Conservation (phyloP, 2,329 filamentous ascomycete genomes). For the Calonectria pseudoturangicola region DNA sequence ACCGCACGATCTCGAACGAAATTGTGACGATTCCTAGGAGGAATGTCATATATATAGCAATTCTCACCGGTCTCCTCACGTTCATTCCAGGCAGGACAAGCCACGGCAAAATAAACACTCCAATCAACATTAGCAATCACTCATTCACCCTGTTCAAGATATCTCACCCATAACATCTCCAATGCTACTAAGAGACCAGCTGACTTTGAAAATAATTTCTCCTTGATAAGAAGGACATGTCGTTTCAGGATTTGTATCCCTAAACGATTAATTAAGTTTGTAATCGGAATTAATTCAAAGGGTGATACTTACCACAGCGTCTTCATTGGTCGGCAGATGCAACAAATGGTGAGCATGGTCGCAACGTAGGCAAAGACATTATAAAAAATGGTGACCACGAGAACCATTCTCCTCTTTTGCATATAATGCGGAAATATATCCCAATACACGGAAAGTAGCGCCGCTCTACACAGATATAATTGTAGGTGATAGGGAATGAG, state of each 20-base stretch:
- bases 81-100: neutral
- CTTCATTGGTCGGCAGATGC: neutral
- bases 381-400: neutral
- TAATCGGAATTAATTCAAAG: too few species aligned
- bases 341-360: neutral
- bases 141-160: too few species aligned
- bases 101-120: neutral
- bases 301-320: neutral
- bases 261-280: neutral
- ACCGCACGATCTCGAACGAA: neutral
- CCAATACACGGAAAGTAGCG: neutral
- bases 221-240: neutral
- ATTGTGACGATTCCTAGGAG: neutral
- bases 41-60: neutral
- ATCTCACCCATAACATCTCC: neutral
- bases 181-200: slow-evolving; percentile 11
- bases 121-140: neutral
- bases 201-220: neutral
- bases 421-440: neutral
- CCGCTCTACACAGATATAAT: neutral
- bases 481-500: neutral
- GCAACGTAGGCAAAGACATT: neutral
- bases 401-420: neutral
- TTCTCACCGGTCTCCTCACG: neutral
- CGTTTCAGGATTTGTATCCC: neutral